phyloP scores from a whole-genome alignment of 352 stramenopile genomes.

The Phytopythium sindhum region DNA sequence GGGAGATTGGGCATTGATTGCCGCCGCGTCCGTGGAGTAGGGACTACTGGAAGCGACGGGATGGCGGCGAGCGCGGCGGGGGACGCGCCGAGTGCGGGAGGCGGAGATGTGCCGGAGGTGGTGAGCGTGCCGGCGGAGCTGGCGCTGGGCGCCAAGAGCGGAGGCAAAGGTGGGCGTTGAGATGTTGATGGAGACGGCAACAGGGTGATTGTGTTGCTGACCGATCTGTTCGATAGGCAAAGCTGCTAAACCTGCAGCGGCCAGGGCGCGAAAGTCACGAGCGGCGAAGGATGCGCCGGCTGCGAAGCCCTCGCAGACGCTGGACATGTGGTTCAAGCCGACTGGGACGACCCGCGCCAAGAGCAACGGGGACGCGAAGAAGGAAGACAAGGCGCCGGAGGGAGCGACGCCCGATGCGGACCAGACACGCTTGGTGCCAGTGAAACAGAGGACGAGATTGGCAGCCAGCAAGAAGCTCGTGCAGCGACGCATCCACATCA shows the following conservation, averaged over 20 bases:
- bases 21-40: no score
- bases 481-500: slow-evolving; percentile 70
- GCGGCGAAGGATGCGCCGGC: not conserved
- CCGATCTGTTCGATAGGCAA: no score
- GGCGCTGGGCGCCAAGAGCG: not conserved
- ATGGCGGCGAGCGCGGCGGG: not conserved
- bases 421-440: not conserved
- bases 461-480: slow-evolving; percentile 40
- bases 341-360: slow-evolving; percentile 9
- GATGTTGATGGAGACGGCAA: not conserved
- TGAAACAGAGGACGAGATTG: slow-evolving; percentile 16
- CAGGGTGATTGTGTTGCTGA: no score
- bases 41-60: no score
- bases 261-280: not conserved
- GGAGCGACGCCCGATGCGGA: not conserved
- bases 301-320: slow-evolving; percentile 40
- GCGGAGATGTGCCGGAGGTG: not conserved
- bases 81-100: not conserved
- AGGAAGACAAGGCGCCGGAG: slow-evolving; percentile 8
- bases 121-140: not conserved
- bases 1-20: not conserved
- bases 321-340: slow-evolving; percentile 62
- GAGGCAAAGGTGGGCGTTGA: not conserved
- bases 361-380: slow-evolving; percentile 9
- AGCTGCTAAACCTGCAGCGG: not conserved